Evolutionary conservation across 805 yeast species (phyloP).

Genomic region (Blastobotrys terrestris): DNA sequence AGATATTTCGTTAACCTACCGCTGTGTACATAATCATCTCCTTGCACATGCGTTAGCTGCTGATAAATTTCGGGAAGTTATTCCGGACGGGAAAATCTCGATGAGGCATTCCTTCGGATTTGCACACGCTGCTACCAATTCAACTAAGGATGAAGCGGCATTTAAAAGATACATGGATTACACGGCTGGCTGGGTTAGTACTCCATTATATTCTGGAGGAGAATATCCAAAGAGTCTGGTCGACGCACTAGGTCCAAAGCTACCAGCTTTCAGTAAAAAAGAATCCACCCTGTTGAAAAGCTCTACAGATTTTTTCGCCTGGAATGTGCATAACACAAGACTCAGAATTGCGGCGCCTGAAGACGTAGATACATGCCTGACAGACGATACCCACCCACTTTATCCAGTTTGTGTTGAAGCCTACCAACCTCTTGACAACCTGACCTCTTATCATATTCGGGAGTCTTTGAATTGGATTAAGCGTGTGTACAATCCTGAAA

Average conservation of each 20-base stretch:
- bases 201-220: conserved; percentile 31
- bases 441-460: conserved; percentile 13
- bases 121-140: conserved; percentile 25
- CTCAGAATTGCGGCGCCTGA: conserved; percentile 20
- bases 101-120: conserved; percentile 28
- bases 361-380: conserved; percentile 25
- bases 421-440: conserved; percentile 19
- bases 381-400: conserved; percentile 17
- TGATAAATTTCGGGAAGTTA: conserved; percentile 24
- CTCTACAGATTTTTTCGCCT: conserved; percentile 32
- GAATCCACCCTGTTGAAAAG: conserved; percentile 25
- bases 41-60: conserved; percentile 29
- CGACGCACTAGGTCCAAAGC: conserved; percentile 21
- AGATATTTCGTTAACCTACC: conserved; percentile 11
- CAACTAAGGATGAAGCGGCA: conserved; percentile 25
- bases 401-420: conserved; percentile 28
- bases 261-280: conserved; percentile 26
- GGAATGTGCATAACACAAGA: conserved; percentile 29
- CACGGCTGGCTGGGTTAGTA: conserved; percentile 27
- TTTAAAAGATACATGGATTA: conserved; percentile 28
- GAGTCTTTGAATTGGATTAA: conserved; percentile 18
- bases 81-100: conserved; percentile 27
- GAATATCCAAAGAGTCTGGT: conserved; percentile 28
- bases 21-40: conserved; percentile 21
- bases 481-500: conserved; percentile 21